A percentile compares a stretch with the other conserved stretches of the same genome.
These are phyloP conservation scores for Stylonectria norvegica DNA, from an alignment of 2,329 filamentous ascomycete genomes.

Conservation along the genomic window DNA sequence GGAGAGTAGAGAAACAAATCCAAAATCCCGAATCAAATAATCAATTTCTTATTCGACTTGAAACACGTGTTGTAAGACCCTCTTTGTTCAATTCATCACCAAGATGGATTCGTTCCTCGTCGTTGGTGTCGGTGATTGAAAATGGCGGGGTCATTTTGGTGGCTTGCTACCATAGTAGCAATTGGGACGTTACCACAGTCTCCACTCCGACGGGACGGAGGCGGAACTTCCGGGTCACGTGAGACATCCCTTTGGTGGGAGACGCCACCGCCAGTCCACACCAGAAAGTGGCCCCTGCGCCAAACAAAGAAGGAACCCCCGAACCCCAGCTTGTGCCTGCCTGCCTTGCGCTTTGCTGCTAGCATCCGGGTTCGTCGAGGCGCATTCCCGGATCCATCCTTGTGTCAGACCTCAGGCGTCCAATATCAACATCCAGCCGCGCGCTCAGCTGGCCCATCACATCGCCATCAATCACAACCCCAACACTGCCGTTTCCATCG, in stretches of 20 bases:
- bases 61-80: no score
- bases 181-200: no score
- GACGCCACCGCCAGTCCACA: background rate
- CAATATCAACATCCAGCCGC: constrained; percentile 20
- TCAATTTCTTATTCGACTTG: no score
- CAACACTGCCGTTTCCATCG: constrained; percentile 28
- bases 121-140: background rate
- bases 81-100: no score
- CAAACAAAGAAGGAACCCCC: constrained; percentile 4
- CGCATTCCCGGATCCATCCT: constrained; percentile 15
- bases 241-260: constrained; percentile 1
- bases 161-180: background rate
- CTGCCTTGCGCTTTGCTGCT: background rate
- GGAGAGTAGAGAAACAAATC: no score
- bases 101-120: no score
- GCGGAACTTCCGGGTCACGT: constrained; percentile 8
- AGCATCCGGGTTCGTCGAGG: constrained; percentile 1
- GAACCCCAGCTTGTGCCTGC: constrained; percentile 9
- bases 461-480: constrained; percentile 27
- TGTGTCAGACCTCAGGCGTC: constrained; percentile 24
- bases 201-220: no score
- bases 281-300: background rate
- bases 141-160: background rate
- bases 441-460: constrained; percentile 20
- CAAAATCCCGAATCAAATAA: no score